Base-by-base conservation (phyloP, 2,329 filamentous ascomycete genomes). In the Biscogniauxia sp. region DNA sequence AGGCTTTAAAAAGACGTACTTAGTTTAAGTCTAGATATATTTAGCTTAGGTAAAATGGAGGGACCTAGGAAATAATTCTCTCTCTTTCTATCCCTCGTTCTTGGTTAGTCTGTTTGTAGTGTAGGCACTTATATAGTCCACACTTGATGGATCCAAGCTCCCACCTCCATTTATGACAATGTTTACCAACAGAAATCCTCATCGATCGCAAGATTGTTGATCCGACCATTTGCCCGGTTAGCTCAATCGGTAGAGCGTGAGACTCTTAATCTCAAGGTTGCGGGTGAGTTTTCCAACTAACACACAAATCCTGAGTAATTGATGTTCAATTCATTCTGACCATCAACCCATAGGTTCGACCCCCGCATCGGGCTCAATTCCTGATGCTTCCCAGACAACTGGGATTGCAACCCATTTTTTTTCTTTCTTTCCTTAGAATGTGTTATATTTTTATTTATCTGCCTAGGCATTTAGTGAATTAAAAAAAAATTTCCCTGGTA, bases 201-300 rank as follows among this genome's bases (percentile, higher is more conserved):
- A 45, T 17, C 37, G 37, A 45, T 45, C 37, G 37, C 37, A 45
- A 45, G 37, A 45, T 45, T 13, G 37, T 45, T 45, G 17, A 45
- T 45, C 37, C 37, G 28, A 32, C 28, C 28, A 13, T 32, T 32
- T 45, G 80, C 81, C 81, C 78, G 80, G 82, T 80, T 87, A 86
- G 84, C 84, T 86, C 84, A 86, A 86, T 86, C 83, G 83, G 83
- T 88, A 88, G 86, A 88, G 85, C 85, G 85, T 88, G 82, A 87
- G 85, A 88, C 86, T 88, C 86, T 80, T 80, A 80, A 82, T 84
- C 70, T 72, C 69, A 72, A 72, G 69, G 70, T 69, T 72, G 70
- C 70, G 69, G 70, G 70, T 74, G 6, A 45, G 37, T 45, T 45
- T 15, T 17, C 11, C 8, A 11, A 45, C 37, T 45, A 45, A 45